phyloP scores from a whole-genome alignment of 2,329 filamentous ascomycete species.

The Ophiocordyceps sinensis region DNA sequence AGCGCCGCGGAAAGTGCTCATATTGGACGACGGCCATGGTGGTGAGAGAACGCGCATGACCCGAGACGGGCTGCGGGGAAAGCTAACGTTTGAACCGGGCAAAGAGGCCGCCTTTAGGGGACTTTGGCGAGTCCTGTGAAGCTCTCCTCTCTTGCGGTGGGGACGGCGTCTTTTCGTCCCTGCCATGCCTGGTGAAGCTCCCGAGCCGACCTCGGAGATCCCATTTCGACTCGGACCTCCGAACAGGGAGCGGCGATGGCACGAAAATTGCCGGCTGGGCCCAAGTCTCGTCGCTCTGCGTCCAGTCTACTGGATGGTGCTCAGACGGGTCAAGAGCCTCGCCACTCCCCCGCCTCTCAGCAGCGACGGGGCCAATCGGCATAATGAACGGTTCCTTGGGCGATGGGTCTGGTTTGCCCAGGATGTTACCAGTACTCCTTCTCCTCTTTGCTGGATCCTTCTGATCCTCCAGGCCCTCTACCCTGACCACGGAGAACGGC shows the following conservation, averaged over 20 bases:
- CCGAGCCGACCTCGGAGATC: conserved; percentile 27
- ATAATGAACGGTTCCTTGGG: conserved; percentile 1
- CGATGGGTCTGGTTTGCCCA: conserved; percentile 7
- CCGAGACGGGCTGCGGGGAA: not conserved
- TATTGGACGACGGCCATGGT: not conserved
- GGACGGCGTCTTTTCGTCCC: conserved; percentile 10
- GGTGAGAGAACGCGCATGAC: not conserved
- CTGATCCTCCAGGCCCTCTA: conserved; percentile 3
- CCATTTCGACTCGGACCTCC: conserved; percentile 35
- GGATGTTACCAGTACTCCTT: conserved; percentile 23
- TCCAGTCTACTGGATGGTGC: conserved; percentile 40
- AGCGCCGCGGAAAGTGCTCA: not conserved
- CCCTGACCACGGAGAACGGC: conserved; percentile 7
- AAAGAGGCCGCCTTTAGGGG: conserved; percentile 24
- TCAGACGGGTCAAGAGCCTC: conserved; percentile 11
- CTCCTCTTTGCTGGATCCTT: conserved; percentile 11
- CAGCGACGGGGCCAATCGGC: conserved; percentile 1
- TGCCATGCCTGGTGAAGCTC: conserved; percentile 14
- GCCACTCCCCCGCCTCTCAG: not conserved
- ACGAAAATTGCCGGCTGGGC: conserved; percentile 2
- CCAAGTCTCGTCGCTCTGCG: conserved; percentile 36
- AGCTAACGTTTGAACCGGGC: conserved; percentile 27
- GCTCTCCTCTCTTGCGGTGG: conserved; percentile 6
- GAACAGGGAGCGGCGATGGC: conserved; percentile 16
- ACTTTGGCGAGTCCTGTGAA: conserved; percentile 12